These are phyloP conservation scores for Coemansia sp. DNA, from an alignment of 192 early-diverging fungal species.

Conservation along the genomic window DNA sequence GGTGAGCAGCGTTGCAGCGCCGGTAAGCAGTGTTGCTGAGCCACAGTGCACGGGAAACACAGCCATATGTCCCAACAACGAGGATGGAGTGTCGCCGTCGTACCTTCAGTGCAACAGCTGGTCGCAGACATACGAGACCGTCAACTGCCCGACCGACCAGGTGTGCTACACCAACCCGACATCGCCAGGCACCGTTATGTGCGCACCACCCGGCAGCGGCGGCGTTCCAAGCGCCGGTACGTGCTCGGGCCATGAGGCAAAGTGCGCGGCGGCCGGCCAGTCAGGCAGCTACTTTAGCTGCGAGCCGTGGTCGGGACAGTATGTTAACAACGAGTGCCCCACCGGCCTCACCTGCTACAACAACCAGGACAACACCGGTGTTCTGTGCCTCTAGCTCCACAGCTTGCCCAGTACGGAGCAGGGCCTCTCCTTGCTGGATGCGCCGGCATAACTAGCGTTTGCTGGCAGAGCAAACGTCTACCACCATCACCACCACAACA, in stretches of 20 bases:
- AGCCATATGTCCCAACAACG: slow-evolving; percentile 38
- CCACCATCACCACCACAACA: neutral
- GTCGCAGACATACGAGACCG: slow-evolving; percentile 28
- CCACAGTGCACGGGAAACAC: slow-evolving; percentile 39
- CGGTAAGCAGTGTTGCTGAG: neutral
- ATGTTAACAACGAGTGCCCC: slow-evolving; percentile 26
- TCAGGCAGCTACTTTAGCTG: slow-evolving; percentile 41
- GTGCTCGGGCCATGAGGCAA: slow-evolving; percentile 36
- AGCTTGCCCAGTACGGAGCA: no score
- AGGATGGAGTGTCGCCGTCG: slow-evolving; percentile 39
- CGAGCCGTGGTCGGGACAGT: slow-evolving; percentile 43
- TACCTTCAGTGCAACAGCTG: slow-evolving; percentile 51
- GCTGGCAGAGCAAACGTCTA: no score
- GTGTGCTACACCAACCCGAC: slow-evolving; percentile 53
- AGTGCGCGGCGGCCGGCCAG: slow-evolving; percentile 28
- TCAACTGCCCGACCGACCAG: slow-evolving; percentile 34
- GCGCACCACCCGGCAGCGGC: slow-evolving; percentile 42
- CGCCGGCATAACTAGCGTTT: no score
- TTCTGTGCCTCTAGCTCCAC: slow-evolving; percentile 17
- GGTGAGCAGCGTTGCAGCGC: neutral
- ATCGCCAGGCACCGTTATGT: slow-evolving; percentile 32
- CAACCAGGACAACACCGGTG: slow-evolving; percentile 27
- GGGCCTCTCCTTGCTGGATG: no score
- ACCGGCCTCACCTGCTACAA: slow-evolving; percentile 34
- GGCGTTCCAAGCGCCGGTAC: slow-evolving; percentile 35